Conservation (phyloP, 2,329 filamentous ascomycete species). For the Trichoderma sp. region DNA sequence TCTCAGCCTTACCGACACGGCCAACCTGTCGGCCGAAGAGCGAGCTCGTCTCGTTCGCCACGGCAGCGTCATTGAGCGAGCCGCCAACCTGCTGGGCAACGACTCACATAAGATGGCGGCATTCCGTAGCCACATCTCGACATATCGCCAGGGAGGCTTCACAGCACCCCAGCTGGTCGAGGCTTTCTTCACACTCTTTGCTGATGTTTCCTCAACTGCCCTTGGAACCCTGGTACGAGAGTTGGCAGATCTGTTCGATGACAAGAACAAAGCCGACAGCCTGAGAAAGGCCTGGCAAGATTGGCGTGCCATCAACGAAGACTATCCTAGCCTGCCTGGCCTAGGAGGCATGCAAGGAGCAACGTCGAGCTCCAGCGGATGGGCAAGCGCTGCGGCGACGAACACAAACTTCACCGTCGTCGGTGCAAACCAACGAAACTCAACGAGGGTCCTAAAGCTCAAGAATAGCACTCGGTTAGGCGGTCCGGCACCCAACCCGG, state of each 20-base stretch:
- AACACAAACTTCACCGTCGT: constrained; percentile 50
- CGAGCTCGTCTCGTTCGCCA: constrained; percentile 80
- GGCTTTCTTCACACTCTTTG: constrained; percentile 81
- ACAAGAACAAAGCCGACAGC: constrained; percentile 69
- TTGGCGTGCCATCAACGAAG: constrained; percentile 94
- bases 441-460: constrained; percentile 57
- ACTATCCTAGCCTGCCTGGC: constrained; percentile 86
- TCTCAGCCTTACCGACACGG: constrained; percentile 52
- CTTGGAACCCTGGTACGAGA: constrained; percentile 90
- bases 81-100: constrained; percentile 76
- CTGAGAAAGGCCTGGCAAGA: constrained; percentile 88
- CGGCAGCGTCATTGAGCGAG: constrained; percentile 81
- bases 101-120: constrained; percentile 71
- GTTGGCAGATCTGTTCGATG: constrained; percentile 89
- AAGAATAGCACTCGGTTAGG: constrained; percentile 58
- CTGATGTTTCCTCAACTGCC: constrained; percentile 73
- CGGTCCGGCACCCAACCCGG: constrained; percentile 34
- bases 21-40: constrained; percentile 69
- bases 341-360: constrained; percentile 67
- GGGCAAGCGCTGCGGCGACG: constrained; percentile 61
- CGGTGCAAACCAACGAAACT: constrained; percentile 49
- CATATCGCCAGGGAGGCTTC: constrained; percentile 70
- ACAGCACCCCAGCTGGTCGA: constrained; percentile 79
- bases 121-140: constrained; percentile 79
- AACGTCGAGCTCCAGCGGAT: constrained; percentile 56